A percentile compares a stretch with the other conserved stretches of the same genome.
Conservation (phyloP, 1,284 basidiomycete genomes). For the Malassezia nana region DNA sequence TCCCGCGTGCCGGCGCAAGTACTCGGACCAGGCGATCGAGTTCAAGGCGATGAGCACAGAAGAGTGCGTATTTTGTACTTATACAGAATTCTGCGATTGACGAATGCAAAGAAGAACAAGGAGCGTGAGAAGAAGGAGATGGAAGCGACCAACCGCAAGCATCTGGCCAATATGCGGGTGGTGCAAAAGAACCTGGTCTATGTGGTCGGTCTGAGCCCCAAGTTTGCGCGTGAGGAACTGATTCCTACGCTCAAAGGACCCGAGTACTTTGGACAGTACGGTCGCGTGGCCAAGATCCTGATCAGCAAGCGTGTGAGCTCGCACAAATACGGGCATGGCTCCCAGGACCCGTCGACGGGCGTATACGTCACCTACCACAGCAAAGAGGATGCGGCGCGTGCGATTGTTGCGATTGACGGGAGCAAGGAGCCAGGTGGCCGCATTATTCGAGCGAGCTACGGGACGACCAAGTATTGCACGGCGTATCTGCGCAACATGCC, state of each 20-base stretch:
- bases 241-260: conserved; percentile 85
- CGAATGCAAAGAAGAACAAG: conserved; percentile 87
- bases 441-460: conserved; percentile 74
- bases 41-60: conserved; percentile 92
- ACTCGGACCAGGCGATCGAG: conserved; percentile 83
- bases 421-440: conserved; percentile 53
- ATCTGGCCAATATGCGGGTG: conserved; percentile 84
- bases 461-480: conserved; percentile 97
- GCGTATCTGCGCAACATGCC: conserved; percentile 75
- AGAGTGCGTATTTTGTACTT: conserved; percentile 60
- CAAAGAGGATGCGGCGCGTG: conserved; percentile 85
- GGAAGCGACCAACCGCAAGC: conserved; percentile 72
- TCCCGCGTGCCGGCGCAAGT: conserved; percentile 88
- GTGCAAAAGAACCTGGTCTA: conserved; percentile 95
- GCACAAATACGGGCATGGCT: conserved; percentile 53
- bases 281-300: conserved; percentile 91
- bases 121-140: conserved; percentile 94
- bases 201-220: conserved; percentile 81
- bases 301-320: conserved; percentile 78
- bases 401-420: conserved; percentile 86
- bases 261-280: conserved; percentile 98
- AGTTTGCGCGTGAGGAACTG: conserved; percentile 91
- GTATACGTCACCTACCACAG: conserved; percentile 93
- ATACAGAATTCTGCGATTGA: conserved; percentile 78
- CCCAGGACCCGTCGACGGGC: conserved; percentile 66